Evolutionary conservation across 257 asterid species (phyloP).

Genomic region (Solanum piurae): DNA sequence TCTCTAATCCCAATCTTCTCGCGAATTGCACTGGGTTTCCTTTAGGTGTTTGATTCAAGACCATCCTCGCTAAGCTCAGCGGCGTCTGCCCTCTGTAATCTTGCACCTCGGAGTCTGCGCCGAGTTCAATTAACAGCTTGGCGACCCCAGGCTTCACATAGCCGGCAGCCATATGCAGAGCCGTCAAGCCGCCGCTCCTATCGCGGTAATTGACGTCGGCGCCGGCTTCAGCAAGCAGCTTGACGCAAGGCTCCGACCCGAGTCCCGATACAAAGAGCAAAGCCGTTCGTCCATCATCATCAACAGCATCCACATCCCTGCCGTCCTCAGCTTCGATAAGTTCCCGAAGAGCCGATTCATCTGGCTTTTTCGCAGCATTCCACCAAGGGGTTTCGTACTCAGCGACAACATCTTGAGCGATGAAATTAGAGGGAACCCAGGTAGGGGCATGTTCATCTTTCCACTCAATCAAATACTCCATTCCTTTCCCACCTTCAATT

Average conservation of each 20-base stretch:
- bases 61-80: slow-evolving; percentile 60
- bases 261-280: slow-evolving; percentile 81
- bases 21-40: slow-evolving; percentile 63
- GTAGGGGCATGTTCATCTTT: slow-evolving; percentile 86
- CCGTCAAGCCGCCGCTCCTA: slow-evolving; percentile 54
- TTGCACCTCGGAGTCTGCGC: slow-evolving; percentile 57
- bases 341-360: slow-evolving; percentile 31
- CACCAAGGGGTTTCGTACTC: slow-evolving; percentile 96
- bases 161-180: slow-evolving; percentile 90
- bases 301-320: slow-evolving; percentile 72
- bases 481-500: slow-evolving; percentile 30
- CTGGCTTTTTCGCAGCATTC: slow-evolving; percentile 78
- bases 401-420: slow-evolving; percentile 71
- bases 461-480: slow-evolving; percentile 93
- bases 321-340: slow-evolving; percentile 47
- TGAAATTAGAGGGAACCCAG: slow-evolving; percentile 87
- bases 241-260: slow-evolving; percentile 75
- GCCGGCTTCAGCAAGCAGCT: slow-evolving; percentile 56
- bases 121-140: slow-evolving; percentile 34
- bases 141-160: slow-evolving; percentile 68
- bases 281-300: slow-evolving; percentile 76
- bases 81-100: slow-evolving; percentile 64
- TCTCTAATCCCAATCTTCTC: slow-evolving; percentile 70
- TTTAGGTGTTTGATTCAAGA: slow-evolving; percentile 55
- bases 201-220: slow-evolving; percentile 54